These are phyloP conservation scores for Yarrowia sp. DNA, from an alignment of 805 yeast species.

Conservation along the genomic window DNA sequence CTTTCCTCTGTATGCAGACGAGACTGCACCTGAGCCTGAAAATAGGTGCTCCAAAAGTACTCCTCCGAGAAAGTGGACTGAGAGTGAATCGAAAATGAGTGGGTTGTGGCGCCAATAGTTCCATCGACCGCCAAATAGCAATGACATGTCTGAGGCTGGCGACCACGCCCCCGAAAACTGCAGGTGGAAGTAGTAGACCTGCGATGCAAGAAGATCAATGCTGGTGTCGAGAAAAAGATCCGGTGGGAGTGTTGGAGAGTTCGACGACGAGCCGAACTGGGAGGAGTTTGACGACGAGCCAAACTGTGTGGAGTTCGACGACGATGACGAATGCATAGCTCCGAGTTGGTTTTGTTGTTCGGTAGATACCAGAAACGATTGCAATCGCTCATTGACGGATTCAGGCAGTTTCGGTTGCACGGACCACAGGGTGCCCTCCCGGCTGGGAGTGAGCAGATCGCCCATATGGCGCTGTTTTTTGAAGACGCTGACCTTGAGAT, in stretches of 20 bases:
- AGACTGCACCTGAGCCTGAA: slow-evolving; percentile 35
- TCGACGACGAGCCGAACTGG: slow-evolving; percentile 29
- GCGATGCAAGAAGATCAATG: slow-evolving; percentile 53
- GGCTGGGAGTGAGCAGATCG: slow-evolving; percentile 37
- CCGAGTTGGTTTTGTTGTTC: neutral
- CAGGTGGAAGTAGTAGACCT: slow-evolving; percentile 64
- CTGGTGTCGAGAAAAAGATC: slow-evolving; percentile 55
- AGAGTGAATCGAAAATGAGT: slow-evolving; percentile 64
- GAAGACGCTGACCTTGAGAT: slow-evolving; percentile 52
- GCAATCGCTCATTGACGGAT: slow-evolving; percentile 30
- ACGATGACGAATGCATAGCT: slow-evolving; percentile 24
- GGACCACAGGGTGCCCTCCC: slow-evolving; percentile 31
- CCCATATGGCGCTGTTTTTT: slow-evolving; percentile 48
- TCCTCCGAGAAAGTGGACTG: slow-evolving; percentile 76
- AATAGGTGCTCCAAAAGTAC: slow-evolving; percentile 68
- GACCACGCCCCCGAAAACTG: slow-evolving; percentile 69
- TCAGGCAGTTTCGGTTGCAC: slow-evolving; percentile 30
- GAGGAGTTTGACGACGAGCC: slow-evolving; percentile 28
- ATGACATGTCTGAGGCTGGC: slow-evolving; percentile 71
- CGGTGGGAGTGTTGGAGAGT: slow-evolving; percentile 36
- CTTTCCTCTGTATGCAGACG: slow-evolving; percentile 47
- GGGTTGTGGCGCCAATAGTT: slow-evolving; percentile 59
- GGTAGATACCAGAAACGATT: slow-evolving; percentile 28
- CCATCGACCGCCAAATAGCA: slow-evolving; percentile 53
- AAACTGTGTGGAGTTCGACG: neutral